Conservation (phyloP, 345 rosid species). For the Gynandropsis gynandra region DNA sequence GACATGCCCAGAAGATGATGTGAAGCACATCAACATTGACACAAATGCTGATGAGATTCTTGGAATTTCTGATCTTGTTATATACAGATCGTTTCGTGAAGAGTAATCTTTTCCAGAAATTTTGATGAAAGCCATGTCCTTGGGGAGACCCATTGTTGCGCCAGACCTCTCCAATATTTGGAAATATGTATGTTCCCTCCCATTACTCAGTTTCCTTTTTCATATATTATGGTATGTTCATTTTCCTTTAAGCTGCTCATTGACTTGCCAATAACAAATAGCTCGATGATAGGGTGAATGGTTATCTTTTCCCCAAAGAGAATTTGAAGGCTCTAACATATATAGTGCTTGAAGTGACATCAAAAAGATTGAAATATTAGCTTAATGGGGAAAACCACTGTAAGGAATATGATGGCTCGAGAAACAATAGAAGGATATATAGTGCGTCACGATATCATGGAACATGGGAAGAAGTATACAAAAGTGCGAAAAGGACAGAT, state of each 20-base stretch:
- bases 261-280: conserved; percentile 54
- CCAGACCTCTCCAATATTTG: conserved; percentile 69
- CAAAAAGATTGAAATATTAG: conserved; percentile 50
- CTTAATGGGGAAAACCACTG: conserved; percentile 48
- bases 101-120: conserved; percentile 87
- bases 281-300: conserved; percentile 87
- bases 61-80: no score
- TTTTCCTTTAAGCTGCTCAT: conserved; percentile 22
- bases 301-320: conserved; percentile 79
- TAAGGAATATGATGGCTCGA: conserved; percentile 60
- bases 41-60: conserved; percentile 41
- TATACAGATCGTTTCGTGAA: conserved; percentile 85
- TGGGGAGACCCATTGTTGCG: conserved; percentile 71
- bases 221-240: conserved; percentile 12
- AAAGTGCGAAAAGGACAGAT: no score
- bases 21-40: conserved; percentile 49
- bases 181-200: conserved; percentile 52
- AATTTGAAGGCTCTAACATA: conserved; percentile 44
- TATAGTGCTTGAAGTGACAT: no score
- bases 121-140: conserved; percentile 64
- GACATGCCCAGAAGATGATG: conserved; percentile 60
- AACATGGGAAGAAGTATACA: no score
- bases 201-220: conserved; percentile 9
- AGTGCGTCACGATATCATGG: conserved; percentile 68
- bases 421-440: conserved; percentile 76